Evolutionary conservation across 371 early-diverging fungal species (phyloP), one percentile per base, ranked within the genome.

Genomic region (Lichtheimia ornata): DNA sequence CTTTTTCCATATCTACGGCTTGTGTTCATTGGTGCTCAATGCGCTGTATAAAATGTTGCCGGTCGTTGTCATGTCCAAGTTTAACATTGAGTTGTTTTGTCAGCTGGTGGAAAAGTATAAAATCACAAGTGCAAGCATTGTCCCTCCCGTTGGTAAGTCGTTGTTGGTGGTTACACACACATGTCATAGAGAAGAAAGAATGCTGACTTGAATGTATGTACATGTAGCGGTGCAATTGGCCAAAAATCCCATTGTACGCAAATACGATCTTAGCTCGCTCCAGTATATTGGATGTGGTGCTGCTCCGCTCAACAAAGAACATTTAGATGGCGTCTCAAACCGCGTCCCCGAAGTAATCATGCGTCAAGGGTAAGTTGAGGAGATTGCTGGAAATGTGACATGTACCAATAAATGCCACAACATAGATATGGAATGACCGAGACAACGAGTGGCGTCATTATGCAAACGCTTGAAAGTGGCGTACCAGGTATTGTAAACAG

Each of bases 381-480:
- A 2, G 0, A 5, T 4, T 40, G 17, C 13, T 6, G 15, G 6
- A 3, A 14, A 5, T 18, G n/a, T 20, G 15, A 3, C 14, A 20
- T 22, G 7, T 50, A 41, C 24, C 13, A 28, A 50, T 0, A 1
- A 9, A 5, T 4, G 28, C 2, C 1, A 64, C 77, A 30, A 88
- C 88, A 67, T 41, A 91, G 91, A 14, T 92, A 85, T 58, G 91
- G 92, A 43, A 77, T 90, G 77, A 89, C 91, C 2, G 92, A 92
- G 62, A 82, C 88, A 3, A 79, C 88, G 1, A 59, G 63, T 44
- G 69, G 67, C 47, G 51, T 66, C 9, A 66, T 74, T 28, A 53
- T 60, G 15, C 73, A 73, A 63, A 54, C 42, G 53, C 11, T 51
- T 20, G 25, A 59, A 14, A 50, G 62, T 11, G 51, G 63, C 6